These are phyloP conservation scores for Gossypium davidsonii DNA, from an alignment of 441 rosid species.

Conservation along the genomic window DNA sequence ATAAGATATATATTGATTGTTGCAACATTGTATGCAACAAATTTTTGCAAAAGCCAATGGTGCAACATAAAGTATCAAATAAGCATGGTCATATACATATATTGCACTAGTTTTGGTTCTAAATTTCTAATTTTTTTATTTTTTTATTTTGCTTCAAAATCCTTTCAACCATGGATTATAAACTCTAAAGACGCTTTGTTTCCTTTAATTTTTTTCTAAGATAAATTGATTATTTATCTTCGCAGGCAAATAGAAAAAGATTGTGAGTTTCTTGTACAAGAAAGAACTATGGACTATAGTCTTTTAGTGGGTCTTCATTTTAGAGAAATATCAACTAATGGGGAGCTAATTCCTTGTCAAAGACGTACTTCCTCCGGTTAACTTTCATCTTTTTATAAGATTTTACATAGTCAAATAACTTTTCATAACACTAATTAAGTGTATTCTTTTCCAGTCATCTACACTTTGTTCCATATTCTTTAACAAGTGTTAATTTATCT, in stretches of 20 bases:
- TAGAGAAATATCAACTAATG: slow-evolving; percentile 33
- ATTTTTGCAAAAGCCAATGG: too few relatives aligned
- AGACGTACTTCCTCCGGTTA: slow-evolving; percentile 28
- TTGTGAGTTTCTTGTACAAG: slow-evolving; percentile 66
- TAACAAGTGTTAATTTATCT: not conserved
- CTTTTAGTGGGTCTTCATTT: slow-evolving; percentile 73
- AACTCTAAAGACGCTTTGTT: not conserved
- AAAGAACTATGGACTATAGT: slow-evolving; percentile 70
- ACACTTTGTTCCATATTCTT: not conserved
- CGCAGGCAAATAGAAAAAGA: slow-evolving; percentile 63
- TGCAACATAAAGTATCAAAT: not conserved
- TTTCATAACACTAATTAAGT: not conserved
- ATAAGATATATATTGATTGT: too few relatives aligned
- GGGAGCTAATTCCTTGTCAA: slow-evolving; percentile 44
- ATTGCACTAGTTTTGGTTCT: not conserved
- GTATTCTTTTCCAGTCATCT: not conserved
- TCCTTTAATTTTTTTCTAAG: not conserved
- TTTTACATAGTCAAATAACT: not conserved
- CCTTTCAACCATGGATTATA: not conserved
- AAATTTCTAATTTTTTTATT: not conserved
- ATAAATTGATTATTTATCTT: not conserved
- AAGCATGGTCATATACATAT: not conserved
- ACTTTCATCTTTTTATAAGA: not conserved
- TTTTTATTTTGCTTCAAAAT: not conserved
- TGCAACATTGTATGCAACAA: too few relatives aligned